Percentiles rank a stretch among this genome's conserved stretches.
phyloP scores from a whole-genome alignment of 1,139 yeast species.

The Nakaseomyces sp. region DNA sequence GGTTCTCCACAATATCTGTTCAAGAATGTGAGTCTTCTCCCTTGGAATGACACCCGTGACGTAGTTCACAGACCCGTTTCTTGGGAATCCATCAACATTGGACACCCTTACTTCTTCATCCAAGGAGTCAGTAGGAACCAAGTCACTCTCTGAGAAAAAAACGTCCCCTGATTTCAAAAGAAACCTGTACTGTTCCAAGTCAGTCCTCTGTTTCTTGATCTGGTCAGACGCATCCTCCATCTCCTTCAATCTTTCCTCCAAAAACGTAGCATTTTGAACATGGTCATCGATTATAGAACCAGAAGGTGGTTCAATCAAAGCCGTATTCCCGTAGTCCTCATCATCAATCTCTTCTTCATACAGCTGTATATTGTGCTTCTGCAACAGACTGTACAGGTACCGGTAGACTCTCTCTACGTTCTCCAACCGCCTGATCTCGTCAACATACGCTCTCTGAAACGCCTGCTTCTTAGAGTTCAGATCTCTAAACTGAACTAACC shows the following conservation, averaged over 20 bases:
- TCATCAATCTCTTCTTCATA: slow-evolving; percentile 28
- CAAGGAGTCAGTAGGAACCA: slow-evolving; percentile 4
- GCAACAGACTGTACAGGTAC: slow-evolving; percentile 38
- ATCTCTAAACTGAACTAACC: slow-evolving; percentile 83
- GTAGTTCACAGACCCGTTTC: slow-evolving; percentile 41
- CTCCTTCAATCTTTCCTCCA: slow-evolving; percentile 52
- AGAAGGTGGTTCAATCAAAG: slow-evolving; percentile 31
- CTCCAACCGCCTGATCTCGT: slow-evolving; percentile 65
- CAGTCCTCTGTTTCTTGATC: slow-evolving; percentile 46
- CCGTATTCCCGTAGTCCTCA: slow-evolving; percentile 9
- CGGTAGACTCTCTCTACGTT: slow-evolving; percentile 52
- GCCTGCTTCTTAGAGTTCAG: slow-evolving; percentile 68
- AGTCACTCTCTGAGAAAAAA: slow-evolving; percentile 40
- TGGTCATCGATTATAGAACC: slow-evolving; percentile 71
- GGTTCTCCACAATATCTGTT: slow-evolving; percentile 87
- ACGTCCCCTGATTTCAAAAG: slow-evolving; percentile 62
- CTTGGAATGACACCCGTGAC: slow-evolving; percentile 80
- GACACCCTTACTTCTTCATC: slow-evolving; percentile 7
- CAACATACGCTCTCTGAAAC: slow-evolving; percentile 81
- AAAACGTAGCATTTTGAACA: slow-evolving; percentile 52
- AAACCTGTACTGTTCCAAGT: slow-evolving; percentile 53
- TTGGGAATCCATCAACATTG: slow-evolving; percentile 14
- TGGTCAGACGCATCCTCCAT: slow-evolving; percentile 49
- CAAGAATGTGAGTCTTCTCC: slow-evolving; percentile 59
- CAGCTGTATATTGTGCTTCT: slow-evolving; percentile 41